Conservation (phyloP, 495 filamentous ascomycete genomes). For the Xylaria flabelliformis region DNA sequence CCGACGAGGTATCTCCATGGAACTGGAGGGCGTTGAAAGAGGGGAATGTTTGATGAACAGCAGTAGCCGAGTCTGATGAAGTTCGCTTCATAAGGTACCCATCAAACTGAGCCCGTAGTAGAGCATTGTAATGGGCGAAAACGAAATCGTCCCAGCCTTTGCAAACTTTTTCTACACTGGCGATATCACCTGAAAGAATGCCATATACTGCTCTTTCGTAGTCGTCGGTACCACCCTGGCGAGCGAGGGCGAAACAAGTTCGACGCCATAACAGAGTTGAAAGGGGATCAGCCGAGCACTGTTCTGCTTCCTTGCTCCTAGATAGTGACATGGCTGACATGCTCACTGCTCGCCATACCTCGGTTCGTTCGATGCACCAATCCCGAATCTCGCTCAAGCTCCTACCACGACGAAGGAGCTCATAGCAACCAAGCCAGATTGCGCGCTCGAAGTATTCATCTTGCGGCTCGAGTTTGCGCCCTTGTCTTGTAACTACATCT, state of each 20-base stretch:
- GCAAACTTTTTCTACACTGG: conserved; percentile 77
- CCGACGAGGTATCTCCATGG: conserved; percentile 57
- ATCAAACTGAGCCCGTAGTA: conserved; percentile 75
- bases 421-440: conserved; percentile 87
- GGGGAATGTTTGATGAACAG: conserved; percentile 52
- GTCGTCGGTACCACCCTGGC: conserved; percentile 67
- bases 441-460: conserved; percentile 86
- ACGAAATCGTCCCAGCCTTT: conserved; percentile 86
- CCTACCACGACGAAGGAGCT: conserved; percentile 82
- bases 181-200: conserved; percentile 80
- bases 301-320: conserved; percentile 46
- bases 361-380: conserved; percentile 78
- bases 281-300: conserved; percentile 49
- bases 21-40: conserved; percentile 61
- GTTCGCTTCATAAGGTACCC: conserved; percentile 59
- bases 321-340: conserved; percentile 63
- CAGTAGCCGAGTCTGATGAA: conserved; percentile 47
- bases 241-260: conserved; percentile 79
- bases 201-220: conserved; percentile 92
- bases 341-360: conserved; percentile 82
- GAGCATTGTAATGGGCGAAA: conserved; percentile 86
- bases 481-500: conserved; percentile 83
- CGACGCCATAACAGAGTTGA: conserved; percentile 75
- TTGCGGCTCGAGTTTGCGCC: conserved; percentile 71
- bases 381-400: conserved; percentile 74